Conservation (phyloP, 371 early-diverging fungal species). For the Dichotomocladium elegans region DNA sequence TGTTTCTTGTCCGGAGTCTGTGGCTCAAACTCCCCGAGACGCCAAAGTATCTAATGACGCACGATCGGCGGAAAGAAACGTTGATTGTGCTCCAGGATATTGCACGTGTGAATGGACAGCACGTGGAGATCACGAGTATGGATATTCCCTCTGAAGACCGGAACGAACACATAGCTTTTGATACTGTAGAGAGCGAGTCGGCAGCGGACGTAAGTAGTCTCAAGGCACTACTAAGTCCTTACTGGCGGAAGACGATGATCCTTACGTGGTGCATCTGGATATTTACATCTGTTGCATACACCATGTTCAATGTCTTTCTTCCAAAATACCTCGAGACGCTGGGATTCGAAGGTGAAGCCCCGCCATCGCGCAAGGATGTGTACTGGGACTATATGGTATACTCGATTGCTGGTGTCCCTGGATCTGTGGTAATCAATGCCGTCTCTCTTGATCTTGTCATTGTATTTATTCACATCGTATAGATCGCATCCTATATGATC, state of each 20-base stretch:
- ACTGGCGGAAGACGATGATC: slow-evolving; percentile 59
- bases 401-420: slow-evolving; percentile 77
- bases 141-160: slow-evolving; percentile 19
- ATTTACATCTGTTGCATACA: slow-evolving; percentile 72
- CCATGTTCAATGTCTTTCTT: slow-evolving; percentile 84
- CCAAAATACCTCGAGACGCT: slow-evolving; percentile 71
- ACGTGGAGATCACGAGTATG: slow-evolving; percentile 19
- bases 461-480: background rate
- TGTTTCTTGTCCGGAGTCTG: slow-evolving; percentile 67
- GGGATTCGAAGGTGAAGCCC: slow-evolving; percentile 32
- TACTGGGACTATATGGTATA: slow-evolving; percentile 77
- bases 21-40: slow-evolving; percentile 72
- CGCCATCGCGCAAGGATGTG: slow-evolving; percentile 50
- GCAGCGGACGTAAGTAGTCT: background rate
- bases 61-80: slow-evolving; percentile 67
- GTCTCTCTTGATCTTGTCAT: background rate
- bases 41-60: slow-evolving; percentile 74
- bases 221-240: slow-evolving; percentile 36
- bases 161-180: background rate
- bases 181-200: background rate
- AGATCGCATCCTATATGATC: slow-evolving; percentile 71
- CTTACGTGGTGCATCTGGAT: slow-evolving; percentile 82
- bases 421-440: slow-evolving; percentile 62
- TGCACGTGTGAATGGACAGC: slow-evolving; percentile 66
- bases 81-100: slow-evolving; percentile 68